phyloP scores from a whole-genome alignment of 2,329 filamentous ascomycete species.

The Aspergillus oerlinghausenensis region DNA sequence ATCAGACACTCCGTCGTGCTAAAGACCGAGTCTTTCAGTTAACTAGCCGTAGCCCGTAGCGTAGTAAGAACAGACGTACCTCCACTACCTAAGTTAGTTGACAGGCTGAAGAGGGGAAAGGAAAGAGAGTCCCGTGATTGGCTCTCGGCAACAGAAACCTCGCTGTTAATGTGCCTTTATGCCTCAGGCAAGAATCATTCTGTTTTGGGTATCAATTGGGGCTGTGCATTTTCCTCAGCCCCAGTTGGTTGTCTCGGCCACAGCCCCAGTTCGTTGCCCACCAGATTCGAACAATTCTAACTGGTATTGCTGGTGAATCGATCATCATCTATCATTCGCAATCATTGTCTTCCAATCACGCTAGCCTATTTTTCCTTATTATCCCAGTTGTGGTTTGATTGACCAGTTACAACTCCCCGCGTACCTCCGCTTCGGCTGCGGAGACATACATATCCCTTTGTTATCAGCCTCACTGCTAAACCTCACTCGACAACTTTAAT shows the following conservation, averaged over 20 bases:
- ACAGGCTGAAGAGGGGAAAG: slow-evolving; percentile 16
- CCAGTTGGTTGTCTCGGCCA: not conserved
- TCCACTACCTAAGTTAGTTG: not conserved
- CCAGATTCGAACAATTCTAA: not conserved
- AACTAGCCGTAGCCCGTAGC: too few species aligned
- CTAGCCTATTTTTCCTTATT: not conserved
- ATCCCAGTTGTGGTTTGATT: not conserved
- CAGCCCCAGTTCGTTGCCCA: slow-evolving; percentile 1
- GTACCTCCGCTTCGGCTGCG: slow-evolving; percentile 12
- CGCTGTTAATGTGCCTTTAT: slow-evolving; percentile 2
- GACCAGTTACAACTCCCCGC: not conserved
- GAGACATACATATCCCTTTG: slow-evolving; percentile 17
- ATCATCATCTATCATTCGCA: not conserved
- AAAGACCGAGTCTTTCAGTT: not conserved
- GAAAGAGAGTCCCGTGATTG: slow-evolving; percentile 8
- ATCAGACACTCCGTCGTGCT: not conserved
- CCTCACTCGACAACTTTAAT: not conserved
- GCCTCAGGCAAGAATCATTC: slow-evolving; percentile 2
- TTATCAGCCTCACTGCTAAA: slow-evolving; percentile 4
- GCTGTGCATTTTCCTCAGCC: slow-evolving; percentile 5
- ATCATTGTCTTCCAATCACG: not conserved
- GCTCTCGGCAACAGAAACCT: slow-evolving; percentile 9
- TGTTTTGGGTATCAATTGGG: not conserved
- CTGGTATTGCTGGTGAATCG: not conserved
- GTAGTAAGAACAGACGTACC: too few species aligned